Evolutionary conservation across 305 asterid species (phyloP), one percentile per base, ranked within the genome.

Genomic region (Plantago lanceolata): DNA sequence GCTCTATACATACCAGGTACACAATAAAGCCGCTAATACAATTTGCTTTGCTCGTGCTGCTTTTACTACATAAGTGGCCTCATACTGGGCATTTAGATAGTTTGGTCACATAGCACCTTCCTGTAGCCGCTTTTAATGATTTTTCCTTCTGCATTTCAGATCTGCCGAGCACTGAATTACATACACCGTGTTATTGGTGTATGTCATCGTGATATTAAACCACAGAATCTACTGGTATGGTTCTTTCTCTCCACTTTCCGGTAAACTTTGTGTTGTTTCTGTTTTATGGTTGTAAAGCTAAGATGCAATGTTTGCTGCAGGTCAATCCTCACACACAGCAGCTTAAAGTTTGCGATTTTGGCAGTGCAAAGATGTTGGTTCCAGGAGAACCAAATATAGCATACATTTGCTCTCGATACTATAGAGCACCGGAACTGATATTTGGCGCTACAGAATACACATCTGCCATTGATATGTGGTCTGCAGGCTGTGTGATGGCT

Each of bases 401-500:
- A 17, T 93, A 93, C 76, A 93, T 93, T 35, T 93, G 98, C 80
- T 93, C 98, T 48, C 91, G 98, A 24, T 93, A 93, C 71, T 93
- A 92, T 72, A 78, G 98, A 66, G 98, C 98, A 60, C 98, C 98
- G 1, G 98, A 92, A 74, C 73, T 92, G 73, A 93, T 93, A 18
- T 93, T 93, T 63, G 98, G 97, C 57, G 97, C 98, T 61, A 83
- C 95, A 0, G 97, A 89, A 72, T 93, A 93, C 71, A 89, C 98
- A 7, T 78, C 85, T 62, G 97, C 98, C 19, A 87, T 93, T 53
- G 98, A 93, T 76, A 81, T 87, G 90, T 93, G 98, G 98, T 93
- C 98, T 19, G 90, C 74, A 56, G 98, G 98, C 68, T 93, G 98
- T 60, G 98, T 93, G 56, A 84, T 89, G 97, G 91, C 95, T 26